Evolutionary conservation across 2,329 filamentous ascomycete genomes (phyloP).

Genomic region (Fusarium sp.): DNA sequence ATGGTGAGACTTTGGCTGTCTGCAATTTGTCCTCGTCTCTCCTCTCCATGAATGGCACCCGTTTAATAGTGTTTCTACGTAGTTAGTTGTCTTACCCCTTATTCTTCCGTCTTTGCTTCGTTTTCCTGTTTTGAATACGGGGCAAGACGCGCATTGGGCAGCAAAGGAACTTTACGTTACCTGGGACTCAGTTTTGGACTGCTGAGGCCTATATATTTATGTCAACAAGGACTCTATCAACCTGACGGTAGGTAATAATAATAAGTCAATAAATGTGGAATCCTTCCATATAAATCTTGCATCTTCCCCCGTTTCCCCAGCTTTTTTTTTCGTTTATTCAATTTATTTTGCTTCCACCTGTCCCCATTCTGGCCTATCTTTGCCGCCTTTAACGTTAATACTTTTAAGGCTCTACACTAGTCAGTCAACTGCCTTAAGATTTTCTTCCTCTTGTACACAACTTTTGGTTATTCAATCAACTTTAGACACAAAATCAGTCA

Average conservation of each 20-base stretch:
- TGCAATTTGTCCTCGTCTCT: conserved; percentile 33
- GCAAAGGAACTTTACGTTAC: conserved; percentile 43
- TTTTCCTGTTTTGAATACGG: conserved; percentile 33
- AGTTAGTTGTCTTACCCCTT: conserved; percentile 30
- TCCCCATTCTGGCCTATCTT: not conserved
- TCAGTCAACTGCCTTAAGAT: not conserved
- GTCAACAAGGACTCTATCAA: conserved; percentile 34
- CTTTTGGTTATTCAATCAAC: not conserved
- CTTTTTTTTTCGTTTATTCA: conserved; percentile 22
- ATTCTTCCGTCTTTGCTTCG: conserved; percentile 29
- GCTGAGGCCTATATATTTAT: conserved; percentile 13
- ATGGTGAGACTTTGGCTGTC: conserved; percentile 42
- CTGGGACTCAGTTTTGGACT: conserved; percentile 26
- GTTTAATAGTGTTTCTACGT: conserved; percentile 3
- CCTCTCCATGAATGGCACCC: conserved; percentile 30
- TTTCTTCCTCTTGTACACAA: conserved; percentile 7
- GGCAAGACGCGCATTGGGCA: conserved; percentile 44
- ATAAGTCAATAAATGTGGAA: conserved; percentile 17
- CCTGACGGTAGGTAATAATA: not conserved
- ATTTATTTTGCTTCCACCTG: conserved; percentile 17
- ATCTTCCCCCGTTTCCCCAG: conserved; percentile 24
- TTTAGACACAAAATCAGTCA: conserved; percentile 36
- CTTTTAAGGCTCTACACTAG: not conserved
- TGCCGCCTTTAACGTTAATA: conserved; percentile 1
- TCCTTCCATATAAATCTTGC: conserved; percentile 27